phyloP scores from a whole-genome alignment of 106 monocot species.

The Allium sativum region DNA sequence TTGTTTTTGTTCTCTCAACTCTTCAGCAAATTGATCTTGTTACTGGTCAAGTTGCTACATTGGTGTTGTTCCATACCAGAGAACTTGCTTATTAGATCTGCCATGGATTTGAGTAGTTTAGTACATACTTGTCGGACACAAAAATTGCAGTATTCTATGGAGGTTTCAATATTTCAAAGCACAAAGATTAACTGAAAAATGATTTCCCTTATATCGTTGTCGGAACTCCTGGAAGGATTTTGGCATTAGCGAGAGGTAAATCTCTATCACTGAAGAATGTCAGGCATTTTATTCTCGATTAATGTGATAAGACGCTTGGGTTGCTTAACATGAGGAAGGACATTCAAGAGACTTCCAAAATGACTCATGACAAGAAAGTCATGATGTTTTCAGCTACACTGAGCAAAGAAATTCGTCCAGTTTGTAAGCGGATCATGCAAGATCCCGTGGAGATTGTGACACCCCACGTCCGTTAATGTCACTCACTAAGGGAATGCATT shows the following conservation, averaged over 20 bases:
- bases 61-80: slow-evolving; percentile 91
- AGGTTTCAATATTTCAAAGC: slow-evolving; percentile 75
- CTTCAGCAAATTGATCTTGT: slow-evolving; percentile 96
- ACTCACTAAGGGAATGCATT: too few species aligned
- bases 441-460: too few species aligned
- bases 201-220: slow-evolving; percentile 98
- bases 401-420: slow-evolving; percentile 98
- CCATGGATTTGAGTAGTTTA: slow-evolving; percentile 95
- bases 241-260: slow-evolving; percentile 68
- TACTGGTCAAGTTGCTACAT: slow-evolving; percentile 88
- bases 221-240: slow-evolving; percentile 52
- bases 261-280: slow-evolving; percentile 89
- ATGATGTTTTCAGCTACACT: slow-evolving; percentile 99
- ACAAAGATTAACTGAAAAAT: slow-evolving; percentile 92
- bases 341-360: not conserved
- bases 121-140: slow-evolving; percentile 70
- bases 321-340: slow-evolving; percentile 22
- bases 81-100: slow-evolving; percentile 96
- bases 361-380: slow-evolving; percentile 99
- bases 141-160: slow-evolving; percentile 99
- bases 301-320: slow-evolving; percentile 96
- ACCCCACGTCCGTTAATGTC: too few species aligned
- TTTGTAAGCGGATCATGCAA: slow-evolving; percentile 99
- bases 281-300: slow-evolving; percentile 92
- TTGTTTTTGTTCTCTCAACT: slow-evolving; percentile 92